Evolutionary conservation across 2,329 filamentous ascomycete species (phyloP).

Genomic region (Ophiostoma australiae): DNA sequence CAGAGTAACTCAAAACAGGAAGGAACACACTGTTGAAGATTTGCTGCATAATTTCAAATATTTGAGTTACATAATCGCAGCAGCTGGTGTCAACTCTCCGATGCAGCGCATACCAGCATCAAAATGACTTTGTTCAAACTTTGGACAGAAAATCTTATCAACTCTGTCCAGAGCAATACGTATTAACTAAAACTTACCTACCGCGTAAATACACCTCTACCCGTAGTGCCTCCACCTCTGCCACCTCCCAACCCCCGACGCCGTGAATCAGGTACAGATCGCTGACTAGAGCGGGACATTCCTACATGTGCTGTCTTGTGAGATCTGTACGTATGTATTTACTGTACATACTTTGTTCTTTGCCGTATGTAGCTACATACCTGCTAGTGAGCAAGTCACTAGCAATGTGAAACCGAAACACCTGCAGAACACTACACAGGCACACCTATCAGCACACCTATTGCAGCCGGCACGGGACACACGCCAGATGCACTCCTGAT

Average conservation of each 20-base stretch:
- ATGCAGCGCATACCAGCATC: neutral
- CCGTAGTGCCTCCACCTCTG: slow-evolving; percentile 1
- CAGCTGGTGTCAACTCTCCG: neutral
- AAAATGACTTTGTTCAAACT: neutral
- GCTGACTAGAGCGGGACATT: neutral
- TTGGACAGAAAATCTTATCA: neutral
- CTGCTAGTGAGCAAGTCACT: neutral
- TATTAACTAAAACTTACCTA: neutral
- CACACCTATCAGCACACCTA: neutral
- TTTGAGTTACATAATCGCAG: neutral
- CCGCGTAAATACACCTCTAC: neutral
- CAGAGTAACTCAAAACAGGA: neutral
- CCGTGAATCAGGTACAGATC: neutral
- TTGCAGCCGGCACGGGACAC: neutral
- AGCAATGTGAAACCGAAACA: neutral
- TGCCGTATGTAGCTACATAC: neutral
- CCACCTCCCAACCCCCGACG: slow-evolving; percentile 8
- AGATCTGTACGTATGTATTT: too few relatives aligned
- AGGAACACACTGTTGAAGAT: neutral
- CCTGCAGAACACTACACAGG: neutral
- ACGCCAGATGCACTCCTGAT: neutral
- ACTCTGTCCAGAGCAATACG: neutral
- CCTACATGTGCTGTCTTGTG: neutral
- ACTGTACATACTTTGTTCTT: neutral
- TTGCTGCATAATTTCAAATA: neutral